phyloP scores from a whole-genome alignment of 176 grass and related monocot species.

The Cocos nucifera region DNA sequence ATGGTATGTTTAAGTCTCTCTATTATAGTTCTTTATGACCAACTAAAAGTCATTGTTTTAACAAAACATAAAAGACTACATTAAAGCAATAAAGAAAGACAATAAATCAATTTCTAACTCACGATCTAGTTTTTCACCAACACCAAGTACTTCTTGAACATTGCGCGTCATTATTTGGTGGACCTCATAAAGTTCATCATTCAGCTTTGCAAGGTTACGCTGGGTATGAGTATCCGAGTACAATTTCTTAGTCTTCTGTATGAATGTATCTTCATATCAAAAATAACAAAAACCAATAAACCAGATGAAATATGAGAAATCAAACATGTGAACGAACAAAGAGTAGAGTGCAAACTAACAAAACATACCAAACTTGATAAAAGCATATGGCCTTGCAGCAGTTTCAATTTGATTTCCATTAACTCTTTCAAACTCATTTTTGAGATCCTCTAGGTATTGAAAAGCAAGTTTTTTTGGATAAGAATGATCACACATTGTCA shows the following conservation, averaged over 20 bases:
- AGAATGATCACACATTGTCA: conserved; percentile 94
- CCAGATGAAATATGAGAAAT: conserved; percentile 16
- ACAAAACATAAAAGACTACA: neutral
- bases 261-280: conserved; percentile 62
- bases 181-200: conserved; percentile 91
- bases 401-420: conserved; percentile 94
- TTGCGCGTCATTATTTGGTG: conserved; percentile 97
- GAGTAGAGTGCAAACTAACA: conserved; percentile 5
- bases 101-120: conserved; percentile 13
- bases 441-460: conserved; percentile 92
- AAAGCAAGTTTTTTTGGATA: conserved; percentile 98
- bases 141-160: conserved; percentile 95
- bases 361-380: conserved; percentile 72
- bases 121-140: conserved; percentile 90
- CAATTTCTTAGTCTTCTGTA: conserved; percentile 91
- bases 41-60: too few relatives aligned
- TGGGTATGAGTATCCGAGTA: conserved; percentile 87
- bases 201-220: conserved; percentile 83
- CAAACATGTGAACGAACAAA: neutral
- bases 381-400: conserved; percentile 90
- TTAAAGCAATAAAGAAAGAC: conserved; percentile 5
- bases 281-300: conserved; percentile 3
- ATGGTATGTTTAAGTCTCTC: too few relatives aligned
- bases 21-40: too few relatives aligned
- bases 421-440: conserved; percentile 93